Evolutionary conservation across 768 basidiomycete species (phyloP), one percentile per base, ranked within the genome.

Genomic region (Boletus subparvulus): DNA sequence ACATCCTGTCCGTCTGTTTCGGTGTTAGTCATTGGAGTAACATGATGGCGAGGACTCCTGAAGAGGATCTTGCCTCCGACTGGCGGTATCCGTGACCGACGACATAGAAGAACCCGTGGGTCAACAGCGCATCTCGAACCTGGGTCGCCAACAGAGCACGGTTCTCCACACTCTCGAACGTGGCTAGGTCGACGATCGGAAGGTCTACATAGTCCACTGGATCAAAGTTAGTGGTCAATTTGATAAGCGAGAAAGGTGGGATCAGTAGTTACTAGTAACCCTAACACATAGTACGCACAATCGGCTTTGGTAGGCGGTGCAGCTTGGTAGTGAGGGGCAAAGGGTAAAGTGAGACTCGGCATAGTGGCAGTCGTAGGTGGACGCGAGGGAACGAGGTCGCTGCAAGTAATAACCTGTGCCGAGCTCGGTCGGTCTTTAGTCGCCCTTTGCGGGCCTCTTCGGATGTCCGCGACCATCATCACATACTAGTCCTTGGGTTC

Each of bases 151-250:
- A 66, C 28, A 62, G 61, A 0, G 62, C 58, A 11, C 77, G 75
- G 6, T 72, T 77, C 54, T 79, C 75, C 0, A 65, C 59, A 12
- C 73, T 80, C 1, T 57, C 49, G 1, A 72, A 74, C 47, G 73
- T 70, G 11, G 81, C 72, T 16, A 86, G 61, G 59, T 85, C 83
- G 50, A 85, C 77, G 50, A 80, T 72, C 1, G 80, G 73, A 14
- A 86, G 75, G 40, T 83, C 79, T 3, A 80, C 84, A 64, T 72
- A 79, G 21, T 78, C 74, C 65, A 78, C 77, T 79, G 55, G 24
- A 54, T 65, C 73, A 46, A 74, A 47, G 5, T 17, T 61, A 55
- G 37, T 11, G 6, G 10, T 4, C 32, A 8, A 2, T 7, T 5
- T n/a, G 17, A 50, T 17, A 6, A 30, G 19, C 26, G n/a, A 47